Percentiles rank a stretch among this genome's conserved stretches.
Evolutionary conservation across 768 basidiomycete genomes (phyloP).

Genomic region (Leccinellum albellum): DNA sequence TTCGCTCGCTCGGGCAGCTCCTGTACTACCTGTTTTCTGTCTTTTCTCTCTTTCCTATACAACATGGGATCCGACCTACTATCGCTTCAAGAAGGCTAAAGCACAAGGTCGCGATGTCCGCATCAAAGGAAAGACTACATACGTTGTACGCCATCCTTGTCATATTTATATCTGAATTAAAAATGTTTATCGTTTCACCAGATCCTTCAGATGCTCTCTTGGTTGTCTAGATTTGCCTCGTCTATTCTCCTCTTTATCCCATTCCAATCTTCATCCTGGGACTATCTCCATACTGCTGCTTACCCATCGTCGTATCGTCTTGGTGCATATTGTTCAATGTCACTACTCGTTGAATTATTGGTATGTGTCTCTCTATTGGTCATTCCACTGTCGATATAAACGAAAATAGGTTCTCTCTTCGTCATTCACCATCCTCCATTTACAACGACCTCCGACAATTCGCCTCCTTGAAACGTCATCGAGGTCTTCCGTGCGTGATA

Average conservation of each 20-base stretch:
- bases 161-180: neutral
- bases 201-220: constrained; percentile 57
- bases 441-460: constrained; percentile 68
- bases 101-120: constrained; percentile 71
- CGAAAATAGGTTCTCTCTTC: constrained; percentile 43
- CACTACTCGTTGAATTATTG: constrained; percentile 48
- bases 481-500: constrained; percentile 37
- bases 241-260: constrained; percentile 42
- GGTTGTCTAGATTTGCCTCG: constrained; percentile 55
- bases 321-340: constrained; percentile 45
- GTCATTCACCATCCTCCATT: constrained; percentile 53
- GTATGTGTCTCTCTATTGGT: constrained; percentile 37
- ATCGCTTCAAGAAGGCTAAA: constrained; percentile 52
- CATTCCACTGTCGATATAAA: neutral
- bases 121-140: constrained; percentile 56
- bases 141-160: constrained; percentile 48
- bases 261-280: constrained; percentile 39
- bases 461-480: constrained; percentile 61
- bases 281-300: constrained; percentile 35
- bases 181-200: constrained; percentile 26
- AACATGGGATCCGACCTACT: constrained; percentile 84
- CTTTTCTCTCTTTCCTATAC: constrained; percentile 71
- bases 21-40: constrained; percentile 47
- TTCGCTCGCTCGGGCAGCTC: constrained; percentile 25
- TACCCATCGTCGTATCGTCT: constrained; percentile 35